Evolutionary conservation across 345 rosid genomes (phyloP).

Genomic region (Mallotus nudiflorus): DNA sequence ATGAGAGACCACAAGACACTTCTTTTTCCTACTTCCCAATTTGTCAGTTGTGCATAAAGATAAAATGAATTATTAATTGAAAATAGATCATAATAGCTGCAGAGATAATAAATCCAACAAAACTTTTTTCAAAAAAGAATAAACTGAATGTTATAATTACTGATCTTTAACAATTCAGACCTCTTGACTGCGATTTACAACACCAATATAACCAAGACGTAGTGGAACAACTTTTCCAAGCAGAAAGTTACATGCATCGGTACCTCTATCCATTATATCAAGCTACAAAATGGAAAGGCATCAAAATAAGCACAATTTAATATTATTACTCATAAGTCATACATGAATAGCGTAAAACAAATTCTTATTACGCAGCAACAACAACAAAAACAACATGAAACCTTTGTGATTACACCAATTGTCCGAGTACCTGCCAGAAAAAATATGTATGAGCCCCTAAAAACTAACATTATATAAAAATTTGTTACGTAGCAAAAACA

Average conservation of each 20-base stretch:
- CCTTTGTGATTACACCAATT: constrained; percentile 75
- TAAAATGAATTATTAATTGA: neutral
- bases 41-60: neutral
- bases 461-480: neutral
- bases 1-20: neutral
- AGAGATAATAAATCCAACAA: neutral
- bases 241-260: constrained; percentile 58
- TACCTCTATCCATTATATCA: constrained; percentile 80
- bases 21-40: neutral
- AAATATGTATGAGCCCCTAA: neutral
- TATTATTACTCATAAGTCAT: constrained; percentile 9
- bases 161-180: constrained; percentile 27
- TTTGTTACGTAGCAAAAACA: neutral
- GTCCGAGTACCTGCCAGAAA: constrained; percentile 57
- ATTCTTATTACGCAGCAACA: constrained; percentile 3
- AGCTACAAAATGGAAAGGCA: constrained; percentile 39
- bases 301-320: constrained; percentile 10
- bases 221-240: constrained; percentile 66
- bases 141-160: neutral
- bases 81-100: neutral
- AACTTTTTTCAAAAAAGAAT: neutral
- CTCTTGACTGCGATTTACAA: constrained; percentile 74
- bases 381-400: constrained; percentile 2
- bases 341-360: neutral
- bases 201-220: constrained; percentile 66